Evolutionary conservation across 2,329 filamentous ascomycete species (phyloP), one percentile per base, ranked within the genome.

Genomic region (Diatrype stigma): DNA sequence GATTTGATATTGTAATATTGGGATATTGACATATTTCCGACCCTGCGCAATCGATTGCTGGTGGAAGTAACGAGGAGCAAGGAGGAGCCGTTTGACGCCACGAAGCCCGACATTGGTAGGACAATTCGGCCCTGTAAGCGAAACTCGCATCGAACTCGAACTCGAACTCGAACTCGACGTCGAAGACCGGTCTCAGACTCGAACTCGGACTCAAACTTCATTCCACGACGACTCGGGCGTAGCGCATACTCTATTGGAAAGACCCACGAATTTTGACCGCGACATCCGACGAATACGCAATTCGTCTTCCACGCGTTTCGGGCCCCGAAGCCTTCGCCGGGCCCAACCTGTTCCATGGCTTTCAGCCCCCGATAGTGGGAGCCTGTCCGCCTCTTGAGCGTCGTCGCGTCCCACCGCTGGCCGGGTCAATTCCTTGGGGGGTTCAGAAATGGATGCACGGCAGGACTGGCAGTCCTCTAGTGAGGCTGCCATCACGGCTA

Each of bases 331-430:
- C 56, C 58, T 54, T 52, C 42, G 47, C 44, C 49, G 52, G 62
- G 62, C 59, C 58, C 50, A 52, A 47, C 50, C 19, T 47, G 51
- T 67, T 66, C 65, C 60, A 70, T 70, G 67, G 67, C 65, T 66
- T 63, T 52, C 58, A 53, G 49, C 52, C 57, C 58, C 46, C 59
- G 62, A 61, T 66, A 66, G 56, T 44, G 40, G 57, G 54, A 55
- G 50, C 47, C 52, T 57, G 55, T 46, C 53, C 56, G 54, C 51
- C 56, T 56, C 57, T 57, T 56, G 45, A 57, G 59, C 50, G 51
- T 57, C 53, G 54, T 57, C 53, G 56, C 54, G 40, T 3, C 51
- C 55, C 56, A 63, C 62, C 61, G 59, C 61, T 59, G 60, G 58
- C 60, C 53, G 56, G 54, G 56, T 57, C 48, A 57, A 7, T 37